Percentiles rank a stretch among this genome's conserved stretches.
These are phyloP conservation scores for Eimeria maxima DNA, from an alignment of 169 alveolate genomes.

Conservation along the genomic window DNA sequence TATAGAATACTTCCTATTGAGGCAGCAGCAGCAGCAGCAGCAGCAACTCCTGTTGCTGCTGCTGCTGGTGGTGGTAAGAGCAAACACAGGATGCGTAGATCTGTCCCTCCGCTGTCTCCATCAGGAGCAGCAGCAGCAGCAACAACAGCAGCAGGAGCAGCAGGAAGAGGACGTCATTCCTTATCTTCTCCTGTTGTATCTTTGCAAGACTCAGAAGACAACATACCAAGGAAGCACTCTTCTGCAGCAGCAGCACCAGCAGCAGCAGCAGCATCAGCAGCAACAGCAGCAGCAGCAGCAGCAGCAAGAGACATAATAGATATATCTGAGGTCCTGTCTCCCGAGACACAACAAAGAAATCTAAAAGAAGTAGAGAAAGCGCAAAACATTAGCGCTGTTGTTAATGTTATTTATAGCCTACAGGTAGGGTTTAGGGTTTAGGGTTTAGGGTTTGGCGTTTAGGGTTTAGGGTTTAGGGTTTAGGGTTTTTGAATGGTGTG, in stretches of 20 bases:
- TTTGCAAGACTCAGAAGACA: neutral
- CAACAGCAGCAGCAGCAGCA: conserved; percentile 39
- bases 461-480: conserved; percentile 52
- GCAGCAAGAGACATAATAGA: neutral
- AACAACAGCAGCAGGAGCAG: no score
- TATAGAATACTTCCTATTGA: no score
- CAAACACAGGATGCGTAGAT: no score
- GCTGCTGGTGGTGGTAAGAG: no score
- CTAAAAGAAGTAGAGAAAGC: neutral
- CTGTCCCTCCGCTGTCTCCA: no score
- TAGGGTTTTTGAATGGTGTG: conserved; percentile 20
- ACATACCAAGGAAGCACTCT: neutral
- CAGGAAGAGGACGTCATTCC: no score
- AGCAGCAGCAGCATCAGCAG: neutral
- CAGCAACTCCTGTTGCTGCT: no score
- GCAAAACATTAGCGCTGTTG: neutral
- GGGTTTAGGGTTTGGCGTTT: conserved; percentile 33
- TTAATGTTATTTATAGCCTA: neutral
- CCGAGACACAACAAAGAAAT: conserved; percentile 7
- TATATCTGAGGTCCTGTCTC: no score
- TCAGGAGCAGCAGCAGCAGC: no score
- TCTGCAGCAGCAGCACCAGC: conserved; percentile 19
- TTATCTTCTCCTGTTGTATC: neutral
- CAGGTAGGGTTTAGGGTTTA: neutral
- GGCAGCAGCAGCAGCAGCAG: no score